A percentile compares a stretch with the other conserved stretches of the same genome.
Conservation (phyloP, 805 yeast species). For the Pichia cephalocereana region DNA sequence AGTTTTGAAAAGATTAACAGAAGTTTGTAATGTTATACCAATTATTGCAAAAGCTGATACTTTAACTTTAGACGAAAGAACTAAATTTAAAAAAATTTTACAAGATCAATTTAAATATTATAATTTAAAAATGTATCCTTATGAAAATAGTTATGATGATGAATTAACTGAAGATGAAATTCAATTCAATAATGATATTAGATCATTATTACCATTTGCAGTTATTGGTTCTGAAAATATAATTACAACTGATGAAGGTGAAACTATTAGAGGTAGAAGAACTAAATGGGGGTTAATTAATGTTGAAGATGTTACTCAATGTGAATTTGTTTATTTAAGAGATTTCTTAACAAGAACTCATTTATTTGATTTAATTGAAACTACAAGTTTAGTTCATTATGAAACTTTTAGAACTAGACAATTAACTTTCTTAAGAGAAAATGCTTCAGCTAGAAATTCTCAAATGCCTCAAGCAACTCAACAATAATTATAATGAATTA, state of each 20-base stretch:
- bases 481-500: background rate
- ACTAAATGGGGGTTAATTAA: conserved; percentile 91
- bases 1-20: conserved; percentile 75
- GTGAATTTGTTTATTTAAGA: conserved; percentile 90
- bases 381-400: conserved; percentile 80
- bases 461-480: conserved; percentile 17
- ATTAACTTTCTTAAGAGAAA: conserved; percentile 87
- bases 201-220: conserved; percentile 83
- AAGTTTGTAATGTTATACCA: conserved; percentile 90
- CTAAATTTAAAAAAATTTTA: conserved; percentile 62
- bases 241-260: conserved; percentile 61
- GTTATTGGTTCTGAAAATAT: conserved; percentile 84
- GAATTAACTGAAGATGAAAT: conserved; percentile 56
- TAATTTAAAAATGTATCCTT: conserved; percentile 76
- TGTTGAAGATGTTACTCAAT: conserved; percentile 89
- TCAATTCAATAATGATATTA: conserved; percentile 65
- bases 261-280: conserved; percentile 78
- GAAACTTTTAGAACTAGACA: conserved; percentile 92
- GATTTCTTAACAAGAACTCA: conserved; percentile 94
- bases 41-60: conserved; percentile 92
- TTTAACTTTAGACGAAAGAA: conserved; percentile 77
- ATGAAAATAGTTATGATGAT: conserved; percentile 35
- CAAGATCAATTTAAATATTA: conserved; percentile 70
- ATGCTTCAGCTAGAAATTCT: conserved; percentile 42
- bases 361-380: conserved; percentile 89